A percentile compares a stretch with the other conserved stretches of the same genome.
These are phyloP conservation scores for Tuber aestivum DNA, from an alignment of 495 filamentous ascomycete species.

Conservation along the genomic window DNA sequence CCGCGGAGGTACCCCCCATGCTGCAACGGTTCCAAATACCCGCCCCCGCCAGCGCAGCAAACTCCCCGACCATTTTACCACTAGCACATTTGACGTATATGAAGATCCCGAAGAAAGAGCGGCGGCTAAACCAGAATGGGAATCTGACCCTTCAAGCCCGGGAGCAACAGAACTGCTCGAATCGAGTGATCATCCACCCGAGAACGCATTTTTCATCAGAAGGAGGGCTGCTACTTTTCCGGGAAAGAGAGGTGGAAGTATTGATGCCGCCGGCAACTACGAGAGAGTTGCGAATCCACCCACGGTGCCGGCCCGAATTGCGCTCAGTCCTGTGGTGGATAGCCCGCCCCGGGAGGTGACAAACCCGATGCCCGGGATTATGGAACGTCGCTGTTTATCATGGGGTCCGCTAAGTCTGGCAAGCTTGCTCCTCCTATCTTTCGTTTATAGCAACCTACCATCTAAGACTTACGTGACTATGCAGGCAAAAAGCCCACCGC, in stretches of 20 bases:
- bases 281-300: neutral
- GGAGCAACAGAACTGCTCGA: neutral
- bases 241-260: neutral
- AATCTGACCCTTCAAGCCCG: neutral
- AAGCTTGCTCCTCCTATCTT: neutral
- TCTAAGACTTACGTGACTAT: neutral
- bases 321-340: neutral
- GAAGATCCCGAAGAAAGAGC: neutral
- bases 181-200: neutral
- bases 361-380: neutral
- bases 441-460: neutral
- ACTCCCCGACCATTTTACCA: neutral
- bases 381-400: neutral
- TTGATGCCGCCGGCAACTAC: neutral
- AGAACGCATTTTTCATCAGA: neutral
- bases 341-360: neutral
- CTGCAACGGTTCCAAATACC: neutral
- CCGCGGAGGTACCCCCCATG: neutral
- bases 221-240: neutral
- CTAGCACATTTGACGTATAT: neutral
- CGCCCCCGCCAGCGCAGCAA: constrained; percentile 1
- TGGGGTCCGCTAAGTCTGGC: neutral
- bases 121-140: neutral
- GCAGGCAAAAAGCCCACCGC: neutral
- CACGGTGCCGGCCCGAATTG: neutral